Base-by-base conservation (phyloP, 345 rosid species). In the Euphorbia tirucalli region DNA sequence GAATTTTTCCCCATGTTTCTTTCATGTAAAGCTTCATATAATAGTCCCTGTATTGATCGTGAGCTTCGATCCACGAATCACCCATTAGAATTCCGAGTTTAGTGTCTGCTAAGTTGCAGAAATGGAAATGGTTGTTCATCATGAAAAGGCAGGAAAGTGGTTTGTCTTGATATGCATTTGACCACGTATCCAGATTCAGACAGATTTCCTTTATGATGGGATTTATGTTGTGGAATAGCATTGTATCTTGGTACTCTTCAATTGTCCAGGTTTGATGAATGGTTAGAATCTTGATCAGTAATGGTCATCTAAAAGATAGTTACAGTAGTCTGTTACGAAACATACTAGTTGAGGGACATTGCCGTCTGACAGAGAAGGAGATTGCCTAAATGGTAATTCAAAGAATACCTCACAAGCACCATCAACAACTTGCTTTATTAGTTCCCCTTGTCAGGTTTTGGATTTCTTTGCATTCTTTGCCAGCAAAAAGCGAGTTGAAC, bases 111-210 rank as follows among this genome's bases (percentile, higher is more conserved):
- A 94, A 78, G 24, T 73, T 64, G 80, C 75, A 39, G 75, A 94
- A 90, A 72, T 92, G 89, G 70, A 74, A 41, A 68, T 90, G 97
- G 72, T 89, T 94, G 67, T 90, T 92, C 95, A 90, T 90, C 93
- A 94, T 92, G 77, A 90, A 94, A 71, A 94, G 74, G 78, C 78
- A 90, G 61, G 93, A 87, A 32, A 89, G 79, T 9, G 78, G 18
- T 1, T 72, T 57, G 59, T 85, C 84, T 14, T 71, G 56, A 56
- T 80, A 83, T 35, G 83, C 69, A 78, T 86, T 87, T 11, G 98
- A 86, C 96, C 92, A 90, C 0, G 85, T 68, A 73, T 94, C 97
- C 39, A 92, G 57, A 66, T 92, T 92, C 41, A 90, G 65, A 24
- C 89, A 87, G 19, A 86, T 79, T 82, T 90, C 89, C 74, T 84